Evolutionary conservation across 1,284 basidiomycete genomes (phyloP).

Genomic region (Vanrija pseudolonga): DNA sequence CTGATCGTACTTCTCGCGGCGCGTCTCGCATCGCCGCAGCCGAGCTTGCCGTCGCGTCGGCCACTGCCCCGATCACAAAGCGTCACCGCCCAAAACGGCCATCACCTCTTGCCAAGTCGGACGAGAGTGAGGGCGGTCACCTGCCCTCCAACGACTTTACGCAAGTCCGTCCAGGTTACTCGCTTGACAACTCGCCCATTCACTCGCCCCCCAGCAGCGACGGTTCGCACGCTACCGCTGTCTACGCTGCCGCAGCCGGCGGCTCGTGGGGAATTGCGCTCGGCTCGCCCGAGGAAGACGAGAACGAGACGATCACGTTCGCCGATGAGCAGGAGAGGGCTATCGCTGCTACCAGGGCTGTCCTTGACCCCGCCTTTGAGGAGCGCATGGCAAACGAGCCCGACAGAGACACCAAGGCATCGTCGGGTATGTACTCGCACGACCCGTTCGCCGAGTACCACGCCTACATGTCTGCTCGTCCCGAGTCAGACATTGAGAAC

Average conservation of each 20-base stretch:
- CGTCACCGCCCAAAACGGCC: conserved; percentile 44
- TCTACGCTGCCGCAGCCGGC: conserved; percentile 7
- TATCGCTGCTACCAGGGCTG: neutral
- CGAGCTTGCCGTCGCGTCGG: conserved; percentile 32
- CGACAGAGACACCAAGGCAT: conserved; percentile 1
- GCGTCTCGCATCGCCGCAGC: conserved; percentile 33
- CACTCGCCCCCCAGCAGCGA: neutral
- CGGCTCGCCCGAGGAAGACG: conserved; percentile 24
- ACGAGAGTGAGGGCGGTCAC: neutral
- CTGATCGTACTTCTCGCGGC: conserved; percentile 16
- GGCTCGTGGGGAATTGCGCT: conserved; percentile 37
- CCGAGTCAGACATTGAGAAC: too few species aligned
- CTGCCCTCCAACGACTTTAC: conserved; percentile 3
- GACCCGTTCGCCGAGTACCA: conserved; percentile 41
- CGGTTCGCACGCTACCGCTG: neutral
- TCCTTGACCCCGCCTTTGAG: neutral
- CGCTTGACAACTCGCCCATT: neutral
- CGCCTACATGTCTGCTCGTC: neutral
- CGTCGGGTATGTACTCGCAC: conserved; percentile 24
- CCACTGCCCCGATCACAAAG: conserved; percentile 20
- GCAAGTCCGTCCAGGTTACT: neutral
- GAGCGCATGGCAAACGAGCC: neutral
- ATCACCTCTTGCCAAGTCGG: conserved; percentile 33
- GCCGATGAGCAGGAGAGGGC: conserved; percentile 6
- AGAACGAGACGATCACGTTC: conserved; percentile 12